Evolutionary conservation across 805 yeast genomes (phyloP), one percentile per base, ranked within the genome.

Genomic region (Saccharomycopsis sp.): DNA sequence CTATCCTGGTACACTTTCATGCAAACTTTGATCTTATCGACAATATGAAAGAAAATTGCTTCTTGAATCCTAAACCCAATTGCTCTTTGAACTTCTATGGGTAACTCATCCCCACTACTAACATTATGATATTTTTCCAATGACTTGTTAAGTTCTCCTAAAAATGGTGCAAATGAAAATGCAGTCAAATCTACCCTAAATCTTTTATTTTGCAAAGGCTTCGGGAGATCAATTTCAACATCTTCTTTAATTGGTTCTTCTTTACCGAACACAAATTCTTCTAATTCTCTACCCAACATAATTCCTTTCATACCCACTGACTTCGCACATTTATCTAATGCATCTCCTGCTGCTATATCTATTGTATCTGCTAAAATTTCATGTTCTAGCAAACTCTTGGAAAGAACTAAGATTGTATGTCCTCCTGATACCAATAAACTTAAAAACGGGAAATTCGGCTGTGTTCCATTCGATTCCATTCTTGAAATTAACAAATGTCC

Each of bases 291-390:
- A 1, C 96, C 98, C 35, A 89, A 71, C 87, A 88, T 85, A 20
- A 40, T 44, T 0, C 97, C 96, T 22, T 59, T 59, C 28, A 93
- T 58, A 0, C 96, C 97, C 38, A 93, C 55, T 51, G 77, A 85
- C 48, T 97, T 68, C 0, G 95, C 95, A 58, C 95, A 86, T 62
- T 90, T 90, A 61, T 93, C 98, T 19, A 93, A 61, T 0, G 96
- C 83, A 61, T 90, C 96, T 0, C 98, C 98, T 2, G 83, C 83
- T 0, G 98, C 97, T 23, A 87, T 84, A 57, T 89, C 98, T 16
- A 77, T 63, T 0, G 95, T 85, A 55, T 88, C 73, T 17, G 81
- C 77, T 3, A 87, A 59, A 1, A 90, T 74, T 47, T 77, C 79
- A 64, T 93, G 98, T 2, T 81, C 71, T 0, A 68, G 50, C 1